Base-by-base conservation (phyloP, 495 filamentous ascomycete genomes). In the Pyrenopolyporus hunteri region DNA sequence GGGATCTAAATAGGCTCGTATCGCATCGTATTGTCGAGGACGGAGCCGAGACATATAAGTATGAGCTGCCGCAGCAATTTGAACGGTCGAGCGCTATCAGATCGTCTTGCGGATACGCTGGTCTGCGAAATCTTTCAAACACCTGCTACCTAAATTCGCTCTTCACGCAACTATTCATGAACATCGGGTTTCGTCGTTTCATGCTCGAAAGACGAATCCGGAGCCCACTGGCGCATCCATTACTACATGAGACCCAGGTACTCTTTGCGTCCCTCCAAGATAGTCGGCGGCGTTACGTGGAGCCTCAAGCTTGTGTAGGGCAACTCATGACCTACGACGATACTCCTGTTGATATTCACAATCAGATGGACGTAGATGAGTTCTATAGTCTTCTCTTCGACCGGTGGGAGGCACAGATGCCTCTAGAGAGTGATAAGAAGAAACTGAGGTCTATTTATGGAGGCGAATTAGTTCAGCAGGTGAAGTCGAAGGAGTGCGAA, bases 111-210 rank as follows among this genome's bases (percentile, higher is more conserved):
- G 90, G 90, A 20, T 93, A 95, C 67, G 85, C 90, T 13, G 94
- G 94, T 2, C 73, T 99, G 2, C 82, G 78, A 55, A 99, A 99
- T 68, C 82, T 98, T 2, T 93, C 92, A 4, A 97, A 97, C 69
- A 98, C 94, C 5, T 99, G 94, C 76, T 99, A 99, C 70, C 80
- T 98, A 72, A 98, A 98, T 74, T 98, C 94, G 0, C 80, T 99
- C 3, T 83, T 98, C 58, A 94, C 92, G 1, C 95, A 98, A 69
- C 86, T 99, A 1, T 99, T 95, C 78, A 97, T 97, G 93, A 98
- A 99, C 68, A 73, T 89, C 29, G 82, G 84, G 20, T 97, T 99
- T 64, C 85, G 94, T 9, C 82, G 85, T 28, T 96, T 97, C 73
- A 89, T 98, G 64, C 78, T 97, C 31, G 75, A 82, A 37, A 77